Evolutionary conservation across 768 basidiomycete genomes (phyloP).

Genomic region (Suillus fuscotomentosus): DNA sequence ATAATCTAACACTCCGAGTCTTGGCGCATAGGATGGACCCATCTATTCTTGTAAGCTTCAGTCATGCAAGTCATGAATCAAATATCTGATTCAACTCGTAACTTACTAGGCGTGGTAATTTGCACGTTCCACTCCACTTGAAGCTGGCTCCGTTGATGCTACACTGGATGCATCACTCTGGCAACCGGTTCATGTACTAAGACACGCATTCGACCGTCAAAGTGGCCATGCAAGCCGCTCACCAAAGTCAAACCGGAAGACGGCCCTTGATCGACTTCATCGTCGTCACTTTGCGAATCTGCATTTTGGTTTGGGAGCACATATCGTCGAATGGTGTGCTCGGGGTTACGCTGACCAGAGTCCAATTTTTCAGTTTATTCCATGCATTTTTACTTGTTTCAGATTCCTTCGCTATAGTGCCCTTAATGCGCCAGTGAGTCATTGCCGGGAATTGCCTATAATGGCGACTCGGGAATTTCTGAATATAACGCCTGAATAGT

Average conservation of each 20-base stretch:
- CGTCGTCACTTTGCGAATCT: neutral
- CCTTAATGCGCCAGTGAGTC: too few relatives aligned
- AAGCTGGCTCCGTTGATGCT: neutral
- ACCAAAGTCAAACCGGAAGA: neutral
- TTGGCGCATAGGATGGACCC: neutral
- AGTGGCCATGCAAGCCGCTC: neutral
- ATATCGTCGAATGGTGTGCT: neutral
- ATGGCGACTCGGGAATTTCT: neutral
- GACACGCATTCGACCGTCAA: neutral
- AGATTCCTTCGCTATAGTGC: neutral
- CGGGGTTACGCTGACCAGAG: too few relatives aligned
- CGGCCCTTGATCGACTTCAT: neutral
- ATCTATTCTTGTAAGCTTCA: neutral
- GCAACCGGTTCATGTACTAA: neutral
- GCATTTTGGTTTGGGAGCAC: neutral
- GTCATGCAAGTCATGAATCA: neutral
- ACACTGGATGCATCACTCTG: neutral
- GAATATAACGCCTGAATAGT: too few relatives aligned
- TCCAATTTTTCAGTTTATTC: neutral
- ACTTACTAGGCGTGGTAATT: neutral
- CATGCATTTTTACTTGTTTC: neutral
- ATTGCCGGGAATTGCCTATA: neutral
- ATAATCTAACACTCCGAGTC: neutral
- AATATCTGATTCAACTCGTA: neutral
- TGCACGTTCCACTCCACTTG: neutral